phyloP scores from a whole-genome alignment of 2,329 filamentous ascomycete genomes.

The Pezicula carpinea region DNA sequence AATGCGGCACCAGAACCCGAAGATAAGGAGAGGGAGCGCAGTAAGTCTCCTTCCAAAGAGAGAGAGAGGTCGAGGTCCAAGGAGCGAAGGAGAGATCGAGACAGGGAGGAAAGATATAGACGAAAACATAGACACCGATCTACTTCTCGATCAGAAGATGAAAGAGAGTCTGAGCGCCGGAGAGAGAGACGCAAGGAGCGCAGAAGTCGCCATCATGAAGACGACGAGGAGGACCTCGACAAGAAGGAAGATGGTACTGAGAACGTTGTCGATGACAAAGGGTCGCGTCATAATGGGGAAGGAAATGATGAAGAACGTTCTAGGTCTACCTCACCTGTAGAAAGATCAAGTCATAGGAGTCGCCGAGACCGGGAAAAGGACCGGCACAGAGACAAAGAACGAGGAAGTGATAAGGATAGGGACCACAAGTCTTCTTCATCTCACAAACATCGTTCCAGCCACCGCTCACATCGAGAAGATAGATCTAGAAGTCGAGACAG shows the following conservation, averaged over 20 bases:
- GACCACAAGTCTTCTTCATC: constrained; percentile 36
- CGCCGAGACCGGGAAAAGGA: constrained; percentile 54
- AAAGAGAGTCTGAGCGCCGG: constrained; percentile 26
- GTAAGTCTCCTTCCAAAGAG: constrained; percentile 21
- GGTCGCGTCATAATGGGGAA: background rate
- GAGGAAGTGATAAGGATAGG: constrained; percentile 37
- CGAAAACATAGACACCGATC: constrained; percentile 28
- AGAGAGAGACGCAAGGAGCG: constrained; percentile 26
- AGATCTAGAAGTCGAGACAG: constrained; percentile 34
- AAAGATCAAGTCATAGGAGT: constrained; percentile 54
- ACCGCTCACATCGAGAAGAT: constrained; percentile 44
- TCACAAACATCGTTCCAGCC: constrained; percentile 39
- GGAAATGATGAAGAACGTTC: constrained; percentile 48
- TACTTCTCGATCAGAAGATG: constrained; percentile 24
- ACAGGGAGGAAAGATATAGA: constrained; percentile 21
- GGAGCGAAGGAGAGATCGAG: constrained; percentile 21
- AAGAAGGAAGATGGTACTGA: constrained; percentile 7
- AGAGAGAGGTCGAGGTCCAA: constrained; percentile 27
- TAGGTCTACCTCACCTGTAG: constrained; percentile 60
- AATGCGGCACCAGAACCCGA: constrained; percentile 22
- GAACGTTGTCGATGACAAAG: background rate
- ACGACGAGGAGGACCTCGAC: constrained; percentile 13
- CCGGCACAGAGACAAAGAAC: constrained; percentile 34
- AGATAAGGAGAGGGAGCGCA: constrained; percentile 19
- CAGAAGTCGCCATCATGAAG: constrained; percentile 12